Evolutionary conservation across 1,284 basidiomycete species (phyloP), one percentile per base, ranked within the genome.

Genomic region (Singerocomus inundabilis): DNA sequence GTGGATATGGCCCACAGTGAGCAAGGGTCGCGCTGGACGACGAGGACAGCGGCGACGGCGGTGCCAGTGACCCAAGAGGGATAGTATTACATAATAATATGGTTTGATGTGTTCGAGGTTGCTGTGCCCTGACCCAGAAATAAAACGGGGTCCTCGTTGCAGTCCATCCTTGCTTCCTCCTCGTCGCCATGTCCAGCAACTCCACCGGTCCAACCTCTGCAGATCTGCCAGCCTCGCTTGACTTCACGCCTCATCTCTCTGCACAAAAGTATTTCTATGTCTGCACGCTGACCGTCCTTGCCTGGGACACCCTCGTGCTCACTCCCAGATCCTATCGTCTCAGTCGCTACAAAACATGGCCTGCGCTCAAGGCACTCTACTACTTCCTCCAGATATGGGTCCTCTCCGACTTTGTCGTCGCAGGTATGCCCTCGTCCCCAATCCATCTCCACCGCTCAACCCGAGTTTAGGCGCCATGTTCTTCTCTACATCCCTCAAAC

Each of bases 221-320:
- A 34, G 24, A 61, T 13, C 70, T 84, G 21, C 81, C 82, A 5
- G 59, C 70, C 31, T 86, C 82, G 30, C 80, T 88, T 61, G 72
- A 83, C 57, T 78, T 90, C 5, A 77, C 87, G 0, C 76, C 88
- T 1, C 88, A 88, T 64, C 75, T 91, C 28, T 82, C 80, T 33
- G 88, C 88, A 0, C 88, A 91, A 75, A 90, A 91, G 68, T 91
- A 91, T 61, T 90, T 91, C 67, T 81, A 87, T 46, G 88, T 91
- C 51, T 91, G 88, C 72, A 88, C 88, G 0, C 78, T 91, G 52
- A 91, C 88, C 43, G 86, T 91, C 48, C 85, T 88, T 0, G 88
- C 88, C 10, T 91, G 88, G 88, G 88, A 91, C 60, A 84, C 88
- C 30, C 81, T 91, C 57, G 88, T 91, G 21, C 77, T 91, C 38